Conservation (phyloP, 768 basidiomycete genomes). For the Mycena metata region DNA sequence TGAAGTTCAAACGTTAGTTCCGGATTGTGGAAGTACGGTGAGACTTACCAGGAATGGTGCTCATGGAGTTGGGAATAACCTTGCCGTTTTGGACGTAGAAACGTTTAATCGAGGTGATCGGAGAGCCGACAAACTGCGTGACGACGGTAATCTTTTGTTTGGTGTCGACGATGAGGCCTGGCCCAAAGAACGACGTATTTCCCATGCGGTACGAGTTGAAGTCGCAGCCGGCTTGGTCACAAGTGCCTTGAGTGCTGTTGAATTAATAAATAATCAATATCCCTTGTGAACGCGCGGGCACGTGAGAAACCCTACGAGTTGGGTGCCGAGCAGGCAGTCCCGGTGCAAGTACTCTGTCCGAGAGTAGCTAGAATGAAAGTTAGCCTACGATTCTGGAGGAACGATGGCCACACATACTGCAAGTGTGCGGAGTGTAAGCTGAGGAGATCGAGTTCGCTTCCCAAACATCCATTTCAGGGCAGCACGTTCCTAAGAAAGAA, state of each 20-base stretch:
- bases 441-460: slow-evolving; percentile 42
- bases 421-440: slow-evolving; percentile 58
- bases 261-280: too few species aligned
- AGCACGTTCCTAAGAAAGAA: slow-evolving; percentile 29
- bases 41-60: slow-evolving; percentile 49
- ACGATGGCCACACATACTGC: slow-evolving; percentile 39
- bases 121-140: slow-evolving; percentile 50
- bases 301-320: slow-evolving; percentile 16
- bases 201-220: slow-evolving; percentile 61
- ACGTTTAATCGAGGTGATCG: slow-evolving; percentile 57
- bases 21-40: background rate
- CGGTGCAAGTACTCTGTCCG: slow-evolving; percentile 53
- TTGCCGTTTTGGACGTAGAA: slow-evolving; percentile 33
- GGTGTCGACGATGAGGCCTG: slow-evolving; percentile 56
- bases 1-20: background rate
- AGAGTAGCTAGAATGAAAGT: slow-evolving; percentile 36
- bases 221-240: slow-evolving; percentile 61
- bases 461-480: slow-evolving; percentile 18
- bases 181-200: slow-evolving; percentile 51
- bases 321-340: slow-evolving; percentile 46
- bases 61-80: slow-evolving; percentile 39
- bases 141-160: slow-evolving; percentile 56
- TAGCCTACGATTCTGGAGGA: background rate
- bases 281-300: slow-evolving; percentile 1
- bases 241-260: slow-evolving; percentile 36